These are phyloP conservation scores for Mycena epipterygia DNA, from an alignment of 768 basidiomycete species.

Conservation along the genomic window DNA sequence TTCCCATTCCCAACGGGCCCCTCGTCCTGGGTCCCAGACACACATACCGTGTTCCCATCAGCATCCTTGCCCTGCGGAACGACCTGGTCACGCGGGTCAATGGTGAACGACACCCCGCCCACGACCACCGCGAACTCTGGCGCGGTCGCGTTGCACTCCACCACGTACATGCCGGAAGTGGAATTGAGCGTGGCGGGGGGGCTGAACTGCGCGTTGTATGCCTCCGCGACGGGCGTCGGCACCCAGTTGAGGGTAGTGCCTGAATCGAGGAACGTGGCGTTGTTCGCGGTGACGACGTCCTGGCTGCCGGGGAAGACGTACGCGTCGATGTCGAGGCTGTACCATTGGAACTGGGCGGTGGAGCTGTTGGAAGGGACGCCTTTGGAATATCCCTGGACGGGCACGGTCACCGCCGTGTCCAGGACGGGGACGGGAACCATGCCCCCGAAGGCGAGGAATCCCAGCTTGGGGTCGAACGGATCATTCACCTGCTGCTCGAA, in stretches of 20 bases:
- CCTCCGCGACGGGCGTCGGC: slow-evolving; percentile 33
- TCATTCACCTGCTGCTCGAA: slow-evolving; percentile 30
- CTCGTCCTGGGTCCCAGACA: background rate
- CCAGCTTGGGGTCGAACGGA: slow-evolving; percentile 30
- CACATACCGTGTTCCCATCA: background rate
- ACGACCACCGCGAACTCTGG: slow-evolving; percentile 36
- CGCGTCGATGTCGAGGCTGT: slow-evolving; percentile 31
- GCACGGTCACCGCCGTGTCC: slow-evolving; percentile 23
- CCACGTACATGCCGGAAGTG: slow-evolving; percentile 19
- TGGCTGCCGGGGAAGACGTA: slow-evolving; percentile 34
- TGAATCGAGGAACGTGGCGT: slow-evolving; percentile 13
- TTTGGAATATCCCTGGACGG: slow-evolving; percentile 29
- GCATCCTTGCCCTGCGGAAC: slow-evolving; percentile 15
- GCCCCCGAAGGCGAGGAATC: slow-evolving; percentile 37
- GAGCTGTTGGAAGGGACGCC: slow-evolving; percentile 20
- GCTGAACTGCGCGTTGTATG: slow-evolving; percentile 31
- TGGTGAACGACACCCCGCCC: slow-evolving; percentile 31
- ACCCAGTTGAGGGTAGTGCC: slow-evolving; percentile 36
- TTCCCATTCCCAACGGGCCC: slow-evolving; percentile 8
- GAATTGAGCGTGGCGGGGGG: slow-evolving; percentile 26
- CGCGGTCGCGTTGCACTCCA: slow-evolving; percentile 33
- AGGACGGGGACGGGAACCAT: slow-evolving; percentile 36
- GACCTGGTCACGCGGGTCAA: slow-evolving; percentile 33
- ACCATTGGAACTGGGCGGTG: slow-evolving; percentile 21
- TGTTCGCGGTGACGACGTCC: slow-evolving; percentile 5